Base-by-base conservation (phyloP, 108 stramenopile species). In the Nitzschia sp. region DNA sequence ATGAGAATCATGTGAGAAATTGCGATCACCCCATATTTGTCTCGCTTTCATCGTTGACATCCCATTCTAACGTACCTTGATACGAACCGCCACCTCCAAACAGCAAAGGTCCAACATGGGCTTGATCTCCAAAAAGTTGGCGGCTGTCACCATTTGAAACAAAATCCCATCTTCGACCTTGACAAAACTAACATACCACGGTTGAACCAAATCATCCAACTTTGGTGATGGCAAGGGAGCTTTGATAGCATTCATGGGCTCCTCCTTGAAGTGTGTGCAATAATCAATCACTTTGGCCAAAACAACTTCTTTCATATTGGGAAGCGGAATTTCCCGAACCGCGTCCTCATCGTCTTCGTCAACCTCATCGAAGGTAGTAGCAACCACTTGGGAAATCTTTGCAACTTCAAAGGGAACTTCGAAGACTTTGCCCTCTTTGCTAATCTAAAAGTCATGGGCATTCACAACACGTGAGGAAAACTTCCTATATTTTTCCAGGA, bases 201-300 rank as follows among this genome's bases (percentile, higher is more conserved):
- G 82, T 75, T 98, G 96, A 21, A 99, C 99, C 41, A 99, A 84
- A 54, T 97, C 94, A 59, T 87, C 80, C 66, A 99, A 90, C 57
- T 89, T 91, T 20, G 77, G 76, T 42, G 89, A 92, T 77, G 94
- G 92, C 20, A 99, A 80, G 0, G 99, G 99, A 63, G 97, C 98
- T 51, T 96, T 92, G 61, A 99, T 99, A 43, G 94, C 85, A 34
- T 86, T 88, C 97, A 98, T 97, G 59, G 89, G 78, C 59, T 96
- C 93, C 41, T 72, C 77, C 41, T 81, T 85, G 59, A 96, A 88
- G 82, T 97, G 97, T 10, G 77, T 88, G 65, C 95, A 95, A 77
- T 88, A 99, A 71, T 98, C 97, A 56, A 99, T 95, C 1, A 99
- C 96, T 86, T 99, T 99, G 24, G 80, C 78, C 60, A 99, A 83